Base-by-base conservation (phyloP, 116 monocot species). In the Zostera marina region DNA sequence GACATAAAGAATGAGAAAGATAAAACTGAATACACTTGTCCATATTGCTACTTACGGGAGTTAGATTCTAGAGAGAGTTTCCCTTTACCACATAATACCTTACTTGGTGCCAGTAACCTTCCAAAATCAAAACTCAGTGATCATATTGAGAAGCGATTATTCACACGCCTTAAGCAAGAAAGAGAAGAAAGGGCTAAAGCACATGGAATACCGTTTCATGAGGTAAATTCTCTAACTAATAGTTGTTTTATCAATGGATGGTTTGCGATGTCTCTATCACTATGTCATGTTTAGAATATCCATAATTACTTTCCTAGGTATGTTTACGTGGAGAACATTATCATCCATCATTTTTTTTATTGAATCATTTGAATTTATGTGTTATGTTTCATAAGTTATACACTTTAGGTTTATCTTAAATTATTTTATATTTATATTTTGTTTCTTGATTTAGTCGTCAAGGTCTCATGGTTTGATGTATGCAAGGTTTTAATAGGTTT, bases 101-200 rank as follows among this genome's bases (percentile, higher is more conserved):
- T 76, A 62, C 72, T 73, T 58, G 79, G 73, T 12, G 87, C 87
- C 16, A 24, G 51, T 13, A 68, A 79, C 16, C 70, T 87, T 26
- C 87, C 82, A 40, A 73, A 44, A 57, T 76, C 87, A 45, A 74
- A 58, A 46, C 74, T 87, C 52, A 82, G 87, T 21, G 76, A 87
- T 42, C 70, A 82, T 64, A 65, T 86, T 62, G 86, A 86, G 66
- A 59, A 68, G 64, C 62, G 86, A 66, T 65, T 86, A 60, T 67
- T 53, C 47, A 54, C 40, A 22, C 63, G 64, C 26, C 82, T 87
- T 47, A 60, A 59, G 23, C 53, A 72, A 41, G 87, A 87, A 61
- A 68, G 82, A 64, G 53, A 67, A 64, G 68, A 82, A 59, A 87
- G 87, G 43, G 82, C 87, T 65, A 64, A 44, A 46, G 41, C 40